Conservation (phyloP, 768 basidiomycete genomes). For the Trametopsis cervina region DNA sequence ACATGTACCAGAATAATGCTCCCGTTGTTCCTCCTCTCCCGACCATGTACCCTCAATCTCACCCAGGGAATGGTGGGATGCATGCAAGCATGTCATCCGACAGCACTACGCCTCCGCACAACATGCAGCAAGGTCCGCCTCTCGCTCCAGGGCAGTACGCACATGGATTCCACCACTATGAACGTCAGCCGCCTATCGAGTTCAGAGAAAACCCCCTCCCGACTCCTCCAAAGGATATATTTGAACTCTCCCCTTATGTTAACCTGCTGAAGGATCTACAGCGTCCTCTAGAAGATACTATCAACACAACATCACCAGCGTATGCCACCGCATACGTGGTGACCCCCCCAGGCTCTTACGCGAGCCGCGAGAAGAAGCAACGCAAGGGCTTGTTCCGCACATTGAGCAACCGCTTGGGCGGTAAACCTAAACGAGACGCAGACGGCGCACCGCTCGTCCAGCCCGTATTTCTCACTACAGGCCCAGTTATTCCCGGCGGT, state of each 20-base stretch:
- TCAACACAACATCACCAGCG: not conserved
- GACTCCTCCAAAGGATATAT: slow-evolving; percentile 51
- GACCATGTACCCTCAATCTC: not conserved
- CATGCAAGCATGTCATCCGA: not conserved
- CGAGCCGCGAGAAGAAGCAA: slow-evolving; percentile 22
- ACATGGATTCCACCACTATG: slow-evolving; percentile 4
- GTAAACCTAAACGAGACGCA: not conserved
- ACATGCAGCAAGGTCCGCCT: not conserved
- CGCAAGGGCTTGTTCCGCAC: slow-evolving; percentile 41
- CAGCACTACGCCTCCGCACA: not conserved
- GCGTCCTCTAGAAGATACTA: slow-evolving; percentile 12
- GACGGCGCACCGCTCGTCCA: not conserved
- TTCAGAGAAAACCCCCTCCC: slow-evolving; percentile 52
- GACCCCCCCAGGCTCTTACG: not conserved
- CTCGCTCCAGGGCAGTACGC: slow-evolving; percentile 18
- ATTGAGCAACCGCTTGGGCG: slow-evolving; percentile 24
- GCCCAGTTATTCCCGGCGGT: not conserved
- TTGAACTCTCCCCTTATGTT: slow-evolving; percentile 50
- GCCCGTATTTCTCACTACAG: slow-evolving; percentile 1
- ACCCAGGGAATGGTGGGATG: not conserved
- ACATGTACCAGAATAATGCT: not conserved
- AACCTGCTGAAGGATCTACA: slow-evolving; percentile 41
- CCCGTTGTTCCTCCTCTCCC: slow-evolving; percentile 2
- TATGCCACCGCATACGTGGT: not conserved
- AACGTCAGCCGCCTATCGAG: slow-evolving; percentile 1